These are phyloP conservation scores for Moricandia moricandioides DNA, from an alignment of 345 rosid species.

Conservation along the genomic window DNA sequence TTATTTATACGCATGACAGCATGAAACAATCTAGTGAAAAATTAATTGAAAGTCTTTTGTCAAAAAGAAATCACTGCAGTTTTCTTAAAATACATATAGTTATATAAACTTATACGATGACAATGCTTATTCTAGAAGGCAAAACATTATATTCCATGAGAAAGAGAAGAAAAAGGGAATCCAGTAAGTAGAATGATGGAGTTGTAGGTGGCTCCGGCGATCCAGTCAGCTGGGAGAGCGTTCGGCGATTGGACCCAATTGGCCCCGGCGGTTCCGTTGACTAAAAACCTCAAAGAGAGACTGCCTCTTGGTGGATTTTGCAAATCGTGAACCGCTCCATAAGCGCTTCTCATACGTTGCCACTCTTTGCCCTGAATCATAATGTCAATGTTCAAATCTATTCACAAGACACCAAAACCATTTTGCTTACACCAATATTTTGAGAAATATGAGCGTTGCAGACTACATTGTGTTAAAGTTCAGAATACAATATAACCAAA, in stretches of 20 bases:
- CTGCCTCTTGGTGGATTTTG: slow-evolving; percentile 55
- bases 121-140: too few relatives aligned
- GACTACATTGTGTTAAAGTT: neutral
- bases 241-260: slow-evolving; percentile 54
- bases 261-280: slow-evolving; percentile 41
- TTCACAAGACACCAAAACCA: neutral
- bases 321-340: slow-evolving; percentile 66
- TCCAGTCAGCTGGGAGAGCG: slow-evolving; percentile 61
- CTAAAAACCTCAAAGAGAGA: slow-evolving; percentile 52
- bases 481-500: too few relatives aligned
- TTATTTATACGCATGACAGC: too few relatives aligned
- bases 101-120: too few relatives aligned
- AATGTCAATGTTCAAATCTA: neutral
- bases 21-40: too few relatives aligned
- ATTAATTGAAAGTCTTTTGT: too few relatives aligned
- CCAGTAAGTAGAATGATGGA: slow-evolving; percentile 50
- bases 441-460: neutral
- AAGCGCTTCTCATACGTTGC: slow-evolving; percentile 68
- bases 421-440: neutral
- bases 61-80: too few relatives aligned
- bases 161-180: neutral
- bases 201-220: slow-evolving; percentile 58
- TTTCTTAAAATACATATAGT: too few relatives aligned
- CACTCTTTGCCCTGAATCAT: slow-evolving; percentile 53
- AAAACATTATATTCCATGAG: neutral